Conservation (phyloP, 352 stramenopile species). For the Pseudoperonospora humuli region DNA sequence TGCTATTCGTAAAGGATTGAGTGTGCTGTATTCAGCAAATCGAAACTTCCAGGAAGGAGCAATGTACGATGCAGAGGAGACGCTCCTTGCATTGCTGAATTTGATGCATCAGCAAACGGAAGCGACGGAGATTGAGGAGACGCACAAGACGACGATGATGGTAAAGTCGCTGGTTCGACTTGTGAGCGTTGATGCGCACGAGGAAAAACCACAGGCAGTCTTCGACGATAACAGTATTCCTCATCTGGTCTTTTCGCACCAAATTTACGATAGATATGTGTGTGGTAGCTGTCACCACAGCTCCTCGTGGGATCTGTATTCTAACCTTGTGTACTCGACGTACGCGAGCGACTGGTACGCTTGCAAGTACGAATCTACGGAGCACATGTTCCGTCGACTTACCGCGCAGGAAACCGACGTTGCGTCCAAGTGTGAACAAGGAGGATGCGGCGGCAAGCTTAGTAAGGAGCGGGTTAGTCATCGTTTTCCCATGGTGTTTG, state of each 20-base stretch:
- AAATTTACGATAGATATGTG: conserved; percentile 81
- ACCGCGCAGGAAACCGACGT: conserved; percentile 54
- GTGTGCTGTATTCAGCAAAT: conserved; percentile 72
- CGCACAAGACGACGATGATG: conserved; percentile 65
- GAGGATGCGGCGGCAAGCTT: conserved; percentile 51
- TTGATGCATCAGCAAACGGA: conserved; percentile 84
- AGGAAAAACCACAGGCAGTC: conserved; percentile 55
- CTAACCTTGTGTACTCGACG: conserved; percentile 76
- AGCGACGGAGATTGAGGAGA: conserved; percentile 61
- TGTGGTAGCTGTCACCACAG: conserved; percentile 53
- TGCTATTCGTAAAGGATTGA: conserved; percentile 75
- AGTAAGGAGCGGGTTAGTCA: conserved; percentile 73
- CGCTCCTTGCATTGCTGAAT: conserved; percentile 72
- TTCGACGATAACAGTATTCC: conserved; percentile 85
- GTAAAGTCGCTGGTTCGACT: conserved; percentile 63
- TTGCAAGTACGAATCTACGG: conserved; percentile 56
- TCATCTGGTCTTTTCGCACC: conserved; percentile 79
- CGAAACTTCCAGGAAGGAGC: conserved; percentile 82
- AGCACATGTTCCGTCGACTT: conserved; percentile 57
- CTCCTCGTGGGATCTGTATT: conserved; percentile 71
- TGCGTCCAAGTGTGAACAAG: conserved; percentile 44
- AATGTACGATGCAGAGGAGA: conserved; percentile 86
- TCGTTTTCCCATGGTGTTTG: conserved; percentile 82
- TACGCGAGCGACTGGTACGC: conserved; percentile 69
- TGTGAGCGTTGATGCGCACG: conserved; percentile 53